Percentiles rank a stretch among this genome's conserved stretches.
Evolutionary conservation across 257 asterid species (phyloP).

Genomic region (Thymus quinquecostatus): DNA sequence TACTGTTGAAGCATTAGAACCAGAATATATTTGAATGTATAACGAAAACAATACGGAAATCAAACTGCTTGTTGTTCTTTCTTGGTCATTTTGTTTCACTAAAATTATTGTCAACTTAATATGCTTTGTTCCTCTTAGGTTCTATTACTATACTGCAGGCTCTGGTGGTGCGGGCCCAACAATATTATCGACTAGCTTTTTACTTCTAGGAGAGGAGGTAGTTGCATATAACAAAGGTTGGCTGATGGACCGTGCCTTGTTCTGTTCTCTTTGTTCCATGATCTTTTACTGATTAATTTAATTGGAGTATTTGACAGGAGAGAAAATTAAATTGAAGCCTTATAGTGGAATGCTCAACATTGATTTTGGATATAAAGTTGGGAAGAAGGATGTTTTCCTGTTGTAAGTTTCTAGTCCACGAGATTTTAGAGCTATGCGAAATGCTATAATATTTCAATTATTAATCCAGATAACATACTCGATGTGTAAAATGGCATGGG

Average conservation of each 20-base stretch:
- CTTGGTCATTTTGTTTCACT: constrained; percentile 2
- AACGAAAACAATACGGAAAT: constrained; percentile 1
- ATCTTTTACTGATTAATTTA: background rate
- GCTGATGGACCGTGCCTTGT: constrained; percentile 9
- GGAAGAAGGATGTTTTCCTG: constrained; percentile 82
- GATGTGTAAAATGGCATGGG: background rate
- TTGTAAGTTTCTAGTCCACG: constrained; percentile 55
- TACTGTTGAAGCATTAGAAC: background rate
- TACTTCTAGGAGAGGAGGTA: constrained; percentile 96
- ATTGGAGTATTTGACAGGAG: constrained; percentile 54
- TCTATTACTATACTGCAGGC: constrained; percentile 95
- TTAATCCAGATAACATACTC: background rate
- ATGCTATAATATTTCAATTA: background rate
- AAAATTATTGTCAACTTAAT: constrained; percentile 8
- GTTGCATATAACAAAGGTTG: constrained; percentile 90
- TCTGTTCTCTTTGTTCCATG: background rate
- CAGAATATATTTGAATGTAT: background rate
- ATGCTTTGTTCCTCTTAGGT: constrained; percentile 53
- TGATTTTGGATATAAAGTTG: constrained; percentile 88
- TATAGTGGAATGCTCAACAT: constrained; percentile 89
- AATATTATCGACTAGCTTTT: constrained; percentile 86
- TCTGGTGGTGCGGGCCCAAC: constrained; percentile 98
- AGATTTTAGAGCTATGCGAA: background rate
- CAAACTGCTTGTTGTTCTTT: background rate
- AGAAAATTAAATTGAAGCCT: constrained; percentile 74